Percentiles rank a stretch among this genome's conserved stretches.
Conservation (phyloP, 2,329 filamentous ascomycete species). For the Penicillium sp. region DNA sequence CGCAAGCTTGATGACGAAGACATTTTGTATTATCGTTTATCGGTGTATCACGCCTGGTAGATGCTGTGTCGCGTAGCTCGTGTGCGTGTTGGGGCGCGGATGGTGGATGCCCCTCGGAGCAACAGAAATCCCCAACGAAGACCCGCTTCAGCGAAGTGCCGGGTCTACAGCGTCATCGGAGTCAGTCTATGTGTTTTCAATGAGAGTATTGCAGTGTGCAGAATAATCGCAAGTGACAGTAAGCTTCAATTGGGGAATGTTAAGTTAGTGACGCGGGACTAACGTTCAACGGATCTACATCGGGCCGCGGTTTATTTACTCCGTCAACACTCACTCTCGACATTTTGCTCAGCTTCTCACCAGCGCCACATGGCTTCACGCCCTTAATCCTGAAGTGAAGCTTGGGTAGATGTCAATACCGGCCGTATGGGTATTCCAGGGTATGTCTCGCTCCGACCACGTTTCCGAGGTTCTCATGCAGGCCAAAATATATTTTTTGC, state of each 20-base stretch:
- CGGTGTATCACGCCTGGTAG: neutral
- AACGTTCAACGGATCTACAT: slow-evolving; percentile 33
- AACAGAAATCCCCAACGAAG: slow-evolving; percentile 4
- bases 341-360: neutral
- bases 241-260: neutral
- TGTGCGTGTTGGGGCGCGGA: slow-evolving; percentile 1
- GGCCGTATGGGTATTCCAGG: slow-evolving; percentile 46
- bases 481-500: neutral
- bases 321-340: slow-evolving; percentile 22
- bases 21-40: slow-evolving; percentile 10
- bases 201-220: neutral
- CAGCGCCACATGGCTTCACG: slow-evolving; percentile 9
- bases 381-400: neutral
- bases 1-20: slow-evolving; percentile 30
- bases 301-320: slow-evolving; percentile 34
- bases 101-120: slow-evolving; percentile 11
- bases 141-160: slow-evolving; percentile 6
- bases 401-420: neutral
- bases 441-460: slow-evolving; percentile 28
- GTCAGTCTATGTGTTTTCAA: neutral
- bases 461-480: neutral
- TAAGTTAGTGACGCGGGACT: neutral
- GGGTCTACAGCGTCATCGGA: slow-evolving; percentile 9
- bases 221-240: neutral
- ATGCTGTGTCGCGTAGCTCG: neutral